phyloP scores from a whole-genome alignment of 2,329 filamentous ascomycete genomes.

The Colletotrichum cuscutae region DNA sequence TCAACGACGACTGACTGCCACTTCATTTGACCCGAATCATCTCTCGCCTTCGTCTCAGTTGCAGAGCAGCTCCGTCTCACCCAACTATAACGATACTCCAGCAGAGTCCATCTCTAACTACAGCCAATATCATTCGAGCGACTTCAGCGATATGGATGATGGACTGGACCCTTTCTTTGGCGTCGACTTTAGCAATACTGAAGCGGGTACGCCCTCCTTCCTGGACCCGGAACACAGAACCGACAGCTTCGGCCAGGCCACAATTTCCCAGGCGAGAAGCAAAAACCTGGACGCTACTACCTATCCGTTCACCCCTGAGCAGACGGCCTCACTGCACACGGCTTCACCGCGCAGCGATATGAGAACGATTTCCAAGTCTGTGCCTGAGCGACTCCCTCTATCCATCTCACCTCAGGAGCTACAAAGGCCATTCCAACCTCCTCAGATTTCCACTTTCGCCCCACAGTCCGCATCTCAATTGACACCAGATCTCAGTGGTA shows the following conservation, averaged over 20 bases:
- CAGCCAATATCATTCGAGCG: conserved; percentile 61
- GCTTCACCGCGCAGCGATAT: conserved; percentile 52
- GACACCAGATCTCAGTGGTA: conserved; percentile 61
- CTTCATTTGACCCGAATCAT: conserved; percentile 49
- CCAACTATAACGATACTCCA: conserved; percentile 51
- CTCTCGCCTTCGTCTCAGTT: conserved; percentile 57
- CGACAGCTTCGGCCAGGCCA: conserved; percentile 34
- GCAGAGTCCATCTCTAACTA: conserved; percentile 59
- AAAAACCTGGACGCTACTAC: conserved; percentile 38
- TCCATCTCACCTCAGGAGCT: conserved; percentile 56
- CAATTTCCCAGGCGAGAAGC: conserved; percentile 21
- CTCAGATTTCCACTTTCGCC: conserved; percentile 43
- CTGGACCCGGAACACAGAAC: conserved; percentile 44
- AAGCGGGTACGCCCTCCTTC: conserved; percentile 56
- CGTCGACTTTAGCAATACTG: conserved; percentile 56
- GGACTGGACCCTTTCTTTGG: conserved; percentile 63
- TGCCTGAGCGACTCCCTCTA: conserved; percentile 40
- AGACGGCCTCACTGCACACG: conserved; percentile 60
- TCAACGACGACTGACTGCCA: conserved; percentile 41
- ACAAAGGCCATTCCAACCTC: conserved; percentile 50
- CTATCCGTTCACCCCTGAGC: conserved; percentile 63
- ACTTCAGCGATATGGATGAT: conserved; percentile 55
- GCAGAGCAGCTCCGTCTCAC: conserved; percentile 52
- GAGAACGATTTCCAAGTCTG: conserved; percentile 40
- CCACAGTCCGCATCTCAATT: conserved; percentile 49